phyloP scores from a whole-genome alignment of 2,329 filamentous ascomycete genomes.

The Drechslera avenae region DNA sequence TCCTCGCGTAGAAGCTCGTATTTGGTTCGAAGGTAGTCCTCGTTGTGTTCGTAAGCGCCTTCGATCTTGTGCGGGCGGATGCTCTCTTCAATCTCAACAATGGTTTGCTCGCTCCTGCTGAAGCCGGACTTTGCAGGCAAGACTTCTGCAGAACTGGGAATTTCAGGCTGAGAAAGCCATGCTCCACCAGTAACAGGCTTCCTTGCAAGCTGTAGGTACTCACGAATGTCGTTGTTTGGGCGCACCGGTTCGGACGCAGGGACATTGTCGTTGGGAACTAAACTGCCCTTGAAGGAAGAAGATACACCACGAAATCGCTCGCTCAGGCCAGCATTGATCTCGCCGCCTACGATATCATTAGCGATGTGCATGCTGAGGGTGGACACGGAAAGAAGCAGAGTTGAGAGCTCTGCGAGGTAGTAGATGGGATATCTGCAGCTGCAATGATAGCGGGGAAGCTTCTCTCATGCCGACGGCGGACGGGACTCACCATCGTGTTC shows the following conservation, averaged over 20 bases:
- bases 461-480: background rate
- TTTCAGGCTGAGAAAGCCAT: constrained; percentile 54
- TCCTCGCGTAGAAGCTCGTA: constrained; percentile 80
- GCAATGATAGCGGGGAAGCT: background rate
- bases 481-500: constrained; percentile 15
- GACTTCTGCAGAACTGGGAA: constrained; percentile 62
- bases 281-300: background rate
- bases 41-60: constrained; percentile 63
- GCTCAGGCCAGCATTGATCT: constrained; percentile 23
- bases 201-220: constrained; percentile 30
- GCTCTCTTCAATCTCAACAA: constrained; percentile 28
- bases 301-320: constrained; percentile 21
- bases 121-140: constrained; percentile 18
- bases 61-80: constrained; percentile 43
- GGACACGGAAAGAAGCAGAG: background rate
- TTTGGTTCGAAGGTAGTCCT: constrained; percentile 72
- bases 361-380: background rate
- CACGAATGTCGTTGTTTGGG: constrained; percentile 32
- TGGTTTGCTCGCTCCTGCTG: constrained; percentile 1
- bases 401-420: background rate
- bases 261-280: constrained; percentile 18
- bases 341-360: constrained; percentile 18
- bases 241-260: constrained; percentile 15
- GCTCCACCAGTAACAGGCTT: constrained; percentile 26
- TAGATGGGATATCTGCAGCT: background rate